These are phyloP conservation scores for Tolypocladium inflatum DNA, from an alignment of 2,329 filamentous ascomycete genomes.

Conservation along the genomic window DNA sequence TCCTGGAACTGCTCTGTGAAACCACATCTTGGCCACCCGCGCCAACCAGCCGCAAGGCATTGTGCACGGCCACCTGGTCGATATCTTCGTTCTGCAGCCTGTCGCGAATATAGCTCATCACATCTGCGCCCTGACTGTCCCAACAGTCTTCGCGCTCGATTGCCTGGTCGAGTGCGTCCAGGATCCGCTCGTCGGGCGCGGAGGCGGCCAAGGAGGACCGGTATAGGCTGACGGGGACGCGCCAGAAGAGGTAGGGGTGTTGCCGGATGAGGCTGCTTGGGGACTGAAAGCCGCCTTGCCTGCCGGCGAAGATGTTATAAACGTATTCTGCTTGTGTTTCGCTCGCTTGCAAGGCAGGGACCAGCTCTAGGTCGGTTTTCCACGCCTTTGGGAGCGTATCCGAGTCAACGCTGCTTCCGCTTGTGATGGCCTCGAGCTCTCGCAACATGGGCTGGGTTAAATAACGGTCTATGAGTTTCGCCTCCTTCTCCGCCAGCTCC, in stretches of 20 bases:
- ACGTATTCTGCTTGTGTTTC: constrained; percentile 10
- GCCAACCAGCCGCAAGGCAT: constrained; percentile 19
- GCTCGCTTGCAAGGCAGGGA: constrained; percentile 14
- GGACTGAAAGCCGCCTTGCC: constrained; percentile 13
- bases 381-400: constrained; percentile 9
- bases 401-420: neutral
- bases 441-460: constrained; percentile 12
- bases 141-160: constrained; percentile 9
- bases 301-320: constrained; percentile 10
- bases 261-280: constrained; percentile 12
- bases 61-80: constrained; percentile 13
- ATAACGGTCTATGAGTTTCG: constrained; percentile 12
- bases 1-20: constrained; percentile 15
- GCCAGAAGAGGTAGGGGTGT: constrained; percentile 29
- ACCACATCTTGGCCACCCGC: constrained; percentile 18
- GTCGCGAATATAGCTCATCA: constrained; percentile 9
- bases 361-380: constrained; percentile 12
- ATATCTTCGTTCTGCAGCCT: constrained; percentile 7
- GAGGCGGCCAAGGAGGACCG: constrained; percentile 12
- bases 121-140: constrained; percentile 5
- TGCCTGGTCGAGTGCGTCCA: constrained; percentile 14
- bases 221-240: constrained; percentile 21
- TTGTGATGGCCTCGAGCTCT: constrained; percentile 14
- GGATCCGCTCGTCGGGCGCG: constrained; percentile 8
- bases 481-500: constrained; percentile 12